Conservation (phyloP, 163 green algal species). For the Chlorella variabilis region DNA sequence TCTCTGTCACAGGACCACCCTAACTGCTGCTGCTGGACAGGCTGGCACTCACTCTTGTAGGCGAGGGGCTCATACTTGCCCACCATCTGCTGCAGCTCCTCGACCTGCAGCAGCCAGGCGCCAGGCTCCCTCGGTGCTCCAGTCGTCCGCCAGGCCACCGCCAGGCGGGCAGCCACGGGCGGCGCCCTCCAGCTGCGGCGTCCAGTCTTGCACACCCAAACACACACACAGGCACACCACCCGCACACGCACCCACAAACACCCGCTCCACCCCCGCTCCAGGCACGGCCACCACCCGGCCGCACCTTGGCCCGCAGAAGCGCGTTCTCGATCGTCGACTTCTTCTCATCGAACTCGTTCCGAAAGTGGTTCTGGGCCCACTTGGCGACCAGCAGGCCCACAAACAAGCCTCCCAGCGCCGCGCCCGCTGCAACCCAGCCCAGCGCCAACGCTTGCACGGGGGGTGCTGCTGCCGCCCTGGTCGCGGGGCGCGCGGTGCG, state of each 20-base stretch:
- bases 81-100: constrained; percentile 34
- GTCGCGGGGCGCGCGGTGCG: no score
- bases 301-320: constrained; percentile 15
- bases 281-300: not conserved
- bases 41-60: constrained; percentile 12
- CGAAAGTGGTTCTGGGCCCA: not conserved
- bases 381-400: constrained; percentile 4
- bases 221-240: no score
- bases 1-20: no score
- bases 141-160: no score
- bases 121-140: no score
- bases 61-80: constrained; percentile 23
- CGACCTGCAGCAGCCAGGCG: constrained; percentile 26
- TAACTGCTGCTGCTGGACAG: no score
- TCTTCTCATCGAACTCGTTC: not conserved
- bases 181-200: no score
- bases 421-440: constrained; percentile 9
- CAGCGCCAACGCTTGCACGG: not conserved
- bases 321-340: not conserved
- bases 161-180: no score
- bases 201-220: no score
- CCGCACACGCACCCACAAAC: no score
- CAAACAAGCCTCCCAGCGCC: not conserved
- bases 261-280: no score
- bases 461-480: not conserved